phyloP scores from a whole-genome alignment of 1,139 yeast genomes.

The Blastobotrys apis region DNA sequence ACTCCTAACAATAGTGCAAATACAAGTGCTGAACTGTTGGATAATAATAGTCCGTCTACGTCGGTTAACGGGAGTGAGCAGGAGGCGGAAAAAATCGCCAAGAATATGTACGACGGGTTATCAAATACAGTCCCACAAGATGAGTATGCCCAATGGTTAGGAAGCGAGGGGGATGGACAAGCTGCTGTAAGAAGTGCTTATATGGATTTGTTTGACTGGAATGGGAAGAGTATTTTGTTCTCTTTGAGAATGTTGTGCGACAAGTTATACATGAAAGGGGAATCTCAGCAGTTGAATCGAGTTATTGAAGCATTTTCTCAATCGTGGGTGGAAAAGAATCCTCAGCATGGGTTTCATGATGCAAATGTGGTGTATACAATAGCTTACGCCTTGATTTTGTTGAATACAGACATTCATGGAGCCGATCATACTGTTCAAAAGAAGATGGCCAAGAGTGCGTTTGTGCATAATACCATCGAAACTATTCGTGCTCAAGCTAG shows the following conservation, averaged over 20 bases:
- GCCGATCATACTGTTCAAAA: conserved; percentile 32
- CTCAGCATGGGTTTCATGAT: conserved; percentile 45
- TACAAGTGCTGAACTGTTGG: conserved; percentile 4
- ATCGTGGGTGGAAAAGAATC: conserved; percentile 57
- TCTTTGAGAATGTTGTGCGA: conserved; percentile 61
- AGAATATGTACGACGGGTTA: conserved; percentile 25
- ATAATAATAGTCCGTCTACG: conserved; percentile 1
- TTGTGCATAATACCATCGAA: conserved; percentile 28
- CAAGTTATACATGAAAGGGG: conserved; percentile 68
- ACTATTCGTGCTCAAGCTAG: conserved; percentile 24
- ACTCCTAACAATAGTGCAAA: conserved; percentile 5
- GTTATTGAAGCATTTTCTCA: conserved; percentile 64
- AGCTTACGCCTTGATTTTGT: conserved; percentile 63
- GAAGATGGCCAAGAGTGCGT: conserved; percentile 37
- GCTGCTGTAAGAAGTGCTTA: conserved; percentile 26
- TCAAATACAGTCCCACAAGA: conserved; percentile 25
- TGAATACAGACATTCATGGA: conserved; percentile 46
- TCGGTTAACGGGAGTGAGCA: conserved; percentile 1
- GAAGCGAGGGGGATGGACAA: conserved; percentile 25
- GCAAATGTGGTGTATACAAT: conserved; percentile 67
- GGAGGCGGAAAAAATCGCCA: conserved; percentile 19
- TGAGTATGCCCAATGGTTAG: conserved; percentile 33
- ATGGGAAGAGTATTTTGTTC: conserved; percentile 35
- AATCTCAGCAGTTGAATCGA: conserved; percentile 75
- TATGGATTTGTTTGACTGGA: conserved; percentile 33